These are phyloP conservation scores for Citrus australasica DNA, from an alignment of 345 rosid genomes.

Conservation along the genomic window DNA sequence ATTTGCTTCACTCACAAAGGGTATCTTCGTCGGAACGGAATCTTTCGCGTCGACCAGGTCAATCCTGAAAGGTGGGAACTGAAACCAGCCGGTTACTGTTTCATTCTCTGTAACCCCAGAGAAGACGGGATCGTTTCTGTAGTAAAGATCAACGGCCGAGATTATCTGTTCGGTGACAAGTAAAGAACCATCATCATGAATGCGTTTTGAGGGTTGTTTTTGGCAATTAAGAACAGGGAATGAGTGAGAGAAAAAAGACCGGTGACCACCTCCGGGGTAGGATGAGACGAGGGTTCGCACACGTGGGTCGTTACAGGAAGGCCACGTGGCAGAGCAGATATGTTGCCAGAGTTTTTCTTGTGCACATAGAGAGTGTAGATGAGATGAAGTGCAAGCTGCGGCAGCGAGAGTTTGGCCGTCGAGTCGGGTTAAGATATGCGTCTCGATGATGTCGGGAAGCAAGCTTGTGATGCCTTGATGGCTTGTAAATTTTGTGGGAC, in stretches of 20 bases:
- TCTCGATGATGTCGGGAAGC: slow-evolving; percentile 48
- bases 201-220: background rate
- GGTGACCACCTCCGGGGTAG: slow-evolving; percentile 54
- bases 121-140: slow-evolving; percentile 30
- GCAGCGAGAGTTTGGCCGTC: slow-evolving; percentile 65
- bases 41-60: slow-evolving; percentile 58
- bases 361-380: slow-evolving; percentile 38
- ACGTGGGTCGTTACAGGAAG: slow-evolving; percentile 44
- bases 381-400: slow-evolving; percentile 44
- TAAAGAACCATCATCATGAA: background rate
- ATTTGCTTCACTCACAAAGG: slow-evolving; percentile 14
- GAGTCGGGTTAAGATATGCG: slow-evolving; percentile 61
- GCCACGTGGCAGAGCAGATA: slow-evolving; percentile 54
- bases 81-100: slow-evolving; percentile 49
- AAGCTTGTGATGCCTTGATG: slow-evolving; percentile 28
- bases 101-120: slow-evolving; percentile 48
- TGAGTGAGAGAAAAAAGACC: slow-evolving; percentile 63
- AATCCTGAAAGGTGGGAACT: slow-evolving; percentile 53
- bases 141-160: slow-evolving; percentile 77
- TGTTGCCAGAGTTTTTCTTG: slow-evolving; percentile 52
- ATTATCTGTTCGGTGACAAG: slow-evolving; percentile 28
- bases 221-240: slow-evolving; percentile 34
- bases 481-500: background rate
- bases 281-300: slow-evolving; percentile 35
- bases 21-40: slow-evolving; percentile 28